Conservation (phyloP, 163 green algal species). For the Scenedesmus sp. region DNA sequence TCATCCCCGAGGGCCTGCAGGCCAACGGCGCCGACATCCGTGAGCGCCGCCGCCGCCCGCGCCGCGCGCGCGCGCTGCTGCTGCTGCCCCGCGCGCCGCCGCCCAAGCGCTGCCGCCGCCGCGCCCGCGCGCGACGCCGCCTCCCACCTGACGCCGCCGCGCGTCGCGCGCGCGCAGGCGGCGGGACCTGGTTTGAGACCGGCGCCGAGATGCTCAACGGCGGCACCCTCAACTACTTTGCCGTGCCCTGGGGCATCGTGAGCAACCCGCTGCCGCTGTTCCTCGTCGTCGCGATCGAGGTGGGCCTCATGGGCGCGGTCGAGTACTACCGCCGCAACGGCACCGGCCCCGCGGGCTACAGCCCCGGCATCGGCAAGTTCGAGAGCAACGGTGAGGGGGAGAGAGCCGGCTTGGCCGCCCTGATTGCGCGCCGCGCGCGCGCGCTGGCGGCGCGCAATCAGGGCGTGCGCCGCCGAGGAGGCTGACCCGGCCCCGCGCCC, state of each 20-base stretch:
- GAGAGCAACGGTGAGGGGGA: slow-evolving; percentile 42
- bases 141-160: too few species aligned
- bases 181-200: slow-evolving; percentile 93
- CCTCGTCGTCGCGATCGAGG: slow-evolving; percentile 77
- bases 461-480: too few species aligned
- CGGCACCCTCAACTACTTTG: slow-evolving; percentile 96
- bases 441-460: too few species aligned
- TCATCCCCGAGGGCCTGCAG: slow-evolving; percentile 96
- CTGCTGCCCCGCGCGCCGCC: too few species aligned
- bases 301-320: slow-evolving; percentile 86
- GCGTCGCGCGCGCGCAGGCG: too few species aligned
- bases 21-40: slow-evolving; percentile 92
- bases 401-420: too few species aligned
- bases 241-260: slow-evolving; percentile 89
- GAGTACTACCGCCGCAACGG: slow-evolving; percentile 84
- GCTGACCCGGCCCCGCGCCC: too few species aligned
- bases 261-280: slow-evolving; percentile 92
- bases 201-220: slow-evolving; percentile 91
- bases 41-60: too few species aligned
- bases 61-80: too few species aligned
- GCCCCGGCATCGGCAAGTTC: slow-evolving; percentile 89
- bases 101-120: too few species aligned
- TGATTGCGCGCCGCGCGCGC: too few species aligned
- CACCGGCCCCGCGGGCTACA: slow-evolving; percentile 86
- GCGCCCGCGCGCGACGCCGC: too few species aligned